Conservation (phyloP, 164 flowering plant genomes). For the Chimonanthus praecox region DNA sequence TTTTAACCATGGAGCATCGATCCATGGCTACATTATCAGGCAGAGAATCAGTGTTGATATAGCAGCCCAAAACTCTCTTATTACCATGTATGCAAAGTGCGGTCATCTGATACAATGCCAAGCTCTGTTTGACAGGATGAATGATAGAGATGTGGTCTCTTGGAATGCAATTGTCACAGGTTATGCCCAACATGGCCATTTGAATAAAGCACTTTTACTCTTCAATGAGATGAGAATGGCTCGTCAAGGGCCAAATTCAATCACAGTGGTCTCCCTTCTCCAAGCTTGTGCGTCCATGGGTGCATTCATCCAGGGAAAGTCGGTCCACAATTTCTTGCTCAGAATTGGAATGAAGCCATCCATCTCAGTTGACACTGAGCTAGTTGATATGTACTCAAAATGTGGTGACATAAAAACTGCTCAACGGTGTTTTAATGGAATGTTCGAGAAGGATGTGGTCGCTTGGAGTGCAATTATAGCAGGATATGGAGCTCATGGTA, state of each 20-base stretch:
- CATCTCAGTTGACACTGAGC: slow-evolving; percentile 53
- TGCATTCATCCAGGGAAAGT: slow-evolving; percentile 67
- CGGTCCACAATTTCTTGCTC: slow-evolving; percentile 53
- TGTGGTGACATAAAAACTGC: slow-evolving; percentile 64
- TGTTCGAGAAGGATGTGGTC: slow-evolving; percentile 49
- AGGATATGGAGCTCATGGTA: slow-evolving; percentile 77
- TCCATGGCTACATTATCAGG: slow-evolving; percentile 62
- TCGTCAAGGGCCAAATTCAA: slow-evolving; percentile 43
- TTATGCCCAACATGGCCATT: slow-evolving; percentile 50
- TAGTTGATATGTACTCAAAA: slow-evolving; percentile 83
- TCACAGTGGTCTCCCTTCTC: slow-evolving; percentile 69
- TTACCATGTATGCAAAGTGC: slow-evolving; percentile 78
- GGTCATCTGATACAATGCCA: slow-evolving; percentile 40
- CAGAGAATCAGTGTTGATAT: slow-evolving; percentile 38
- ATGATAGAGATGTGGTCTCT: slow-evolving; percentile 54
- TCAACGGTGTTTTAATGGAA: slow-evolving; percentile 47
- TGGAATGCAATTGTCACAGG: slow-evolving; percentile 80
- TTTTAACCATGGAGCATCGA: slow-evolving; percentile 39
- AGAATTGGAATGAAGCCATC: slow-evolving; percentile 46
- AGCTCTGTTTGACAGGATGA: slow-evolving; percentile 51
- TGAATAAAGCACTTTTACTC: slow-evolving; percentile 39
- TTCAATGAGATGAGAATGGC: slow-evolving; percentile 53
- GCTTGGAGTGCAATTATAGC: slow-evolving; percentile 70
- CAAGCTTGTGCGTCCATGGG: slow-evolving; percentile 77
- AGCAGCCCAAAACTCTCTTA: slow-evolving; percentile 60